Conservation (phyloP, 2,329 filamentous ascomycete genomes). For the Ophiobolus disseminans region DNA sequence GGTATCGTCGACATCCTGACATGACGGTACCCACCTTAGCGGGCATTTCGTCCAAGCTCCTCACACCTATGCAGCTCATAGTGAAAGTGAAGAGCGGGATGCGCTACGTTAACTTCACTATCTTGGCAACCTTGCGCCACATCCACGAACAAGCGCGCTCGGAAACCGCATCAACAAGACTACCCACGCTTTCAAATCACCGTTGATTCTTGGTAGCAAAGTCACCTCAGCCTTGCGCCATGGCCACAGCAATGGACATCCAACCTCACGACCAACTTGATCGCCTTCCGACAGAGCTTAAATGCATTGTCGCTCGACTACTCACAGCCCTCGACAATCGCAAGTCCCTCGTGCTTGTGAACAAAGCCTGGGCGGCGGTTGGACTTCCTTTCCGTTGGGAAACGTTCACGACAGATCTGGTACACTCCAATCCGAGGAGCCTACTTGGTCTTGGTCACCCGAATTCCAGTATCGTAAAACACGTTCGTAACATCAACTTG, state of each 20-base stretch:
- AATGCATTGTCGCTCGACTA: not conserved
- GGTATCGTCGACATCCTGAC: no score
- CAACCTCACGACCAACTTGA: constrained; percentile 1
- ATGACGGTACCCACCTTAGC: no score
- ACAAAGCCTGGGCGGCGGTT: constrained; percentile 1
- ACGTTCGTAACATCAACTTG: not conserved
- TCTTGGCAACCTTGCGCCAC: no score
- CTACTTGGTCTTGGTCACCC: not conserved
- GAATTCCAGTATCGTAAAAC: constrained; percentile 2
- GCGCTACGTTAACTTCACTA: no score
- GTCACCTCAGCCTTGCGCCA: not conserved
- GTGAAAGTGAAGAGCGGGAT: no score
- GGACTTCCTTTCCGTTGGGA: constrained; percentile 2
- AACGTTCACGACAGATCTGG: not conserved
- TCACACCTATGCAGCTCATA: no score
- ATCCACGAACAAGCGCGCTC: no score
- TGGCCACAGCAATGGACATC: not conserved
- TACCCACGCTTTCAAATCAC: not conserved
- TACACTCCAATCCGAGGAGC: not conserved
- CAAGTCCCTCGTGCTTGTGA: constrained; percentile 1
- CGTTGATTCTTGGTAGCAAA: not conserved
- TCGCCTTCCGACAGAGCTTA: constrained; percentile 6
- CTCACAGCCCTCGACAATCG: not conserved
- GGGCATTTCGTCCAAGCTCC: no score
- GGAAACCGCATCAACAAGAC: no score